Conservation (phyloP, 169 alveolate genomes). For the Theileria annulata region DNA sequence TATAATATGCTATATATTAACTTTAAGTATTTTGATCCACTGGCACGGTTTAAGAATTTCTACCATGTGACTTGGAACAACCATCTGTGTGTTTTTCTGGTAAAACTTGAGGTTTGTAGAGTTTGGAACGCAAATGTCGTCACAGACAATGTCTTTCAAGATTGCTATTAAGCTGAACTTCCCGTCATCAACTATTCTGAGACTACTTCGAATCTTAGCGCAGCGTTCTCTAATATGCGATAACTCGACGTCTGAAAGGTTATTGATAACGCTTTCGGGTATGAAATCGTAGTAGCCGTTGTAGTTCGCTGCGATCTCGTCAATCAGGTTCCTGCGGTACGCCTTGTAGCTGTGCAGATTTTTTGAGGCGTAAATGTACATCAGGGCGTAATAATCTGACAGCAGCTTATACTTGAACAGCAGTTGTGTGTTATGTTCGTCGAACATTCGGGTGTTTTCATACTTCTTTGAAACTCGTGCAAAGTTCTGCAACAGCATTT, state of each 20-base stretch:
- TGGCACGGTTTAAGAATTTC: constrained; percentile 46
- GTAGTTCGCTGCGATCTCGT: constrained; percentile 59
- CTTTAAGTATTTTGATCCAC: constrained; percentile 58
- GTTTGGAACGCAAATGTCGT: constrained; percentile 58
- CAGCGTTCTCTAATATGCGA: constrained; percentile 58
- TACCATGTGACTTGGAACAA: constrained; percentile 51
- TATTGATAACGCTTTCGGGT: constrained; percentile 50
- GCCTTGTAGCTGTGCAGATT: constrained; percentile 52
- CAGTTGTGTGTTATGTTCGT: constrained; percentile 32
- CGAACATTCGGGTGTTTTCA: constrained; percentile 23
- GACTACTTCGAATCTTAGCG: constrained; percentile 21
- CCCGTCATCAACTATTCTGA: constrained; percentile 18
- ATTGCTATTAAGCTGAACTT: constrained; percentile 51
- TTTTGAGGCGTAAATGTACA: constrained; percentile 45
- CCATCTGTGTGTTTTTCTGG: constrained; percentile 39
- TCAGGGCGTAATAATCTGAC: constrained; percentile 61
- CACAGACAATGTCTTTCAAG: constrained; percentile 63
- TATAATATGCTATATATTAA: constrained; percentile 12
- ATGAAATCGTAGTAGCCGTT: constrained; percentile 66
- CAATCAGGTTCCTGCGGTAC: constrained; percentile 53
- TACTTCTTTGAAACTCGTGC: constrained; percentile 46
- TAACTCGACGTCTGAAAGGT: constrained; percentile 64
- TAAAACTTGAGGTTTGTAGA: constrained; percentile 34
- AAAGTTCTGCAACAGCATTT: constrained; percentile 35
- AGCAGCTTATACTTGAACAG: constrained; percentile 52